Evolutionary conservation across 2,329 filamentous ascomycete genomes (phyloP).

Genomic region (Colletotrichum magnum): DNA sequence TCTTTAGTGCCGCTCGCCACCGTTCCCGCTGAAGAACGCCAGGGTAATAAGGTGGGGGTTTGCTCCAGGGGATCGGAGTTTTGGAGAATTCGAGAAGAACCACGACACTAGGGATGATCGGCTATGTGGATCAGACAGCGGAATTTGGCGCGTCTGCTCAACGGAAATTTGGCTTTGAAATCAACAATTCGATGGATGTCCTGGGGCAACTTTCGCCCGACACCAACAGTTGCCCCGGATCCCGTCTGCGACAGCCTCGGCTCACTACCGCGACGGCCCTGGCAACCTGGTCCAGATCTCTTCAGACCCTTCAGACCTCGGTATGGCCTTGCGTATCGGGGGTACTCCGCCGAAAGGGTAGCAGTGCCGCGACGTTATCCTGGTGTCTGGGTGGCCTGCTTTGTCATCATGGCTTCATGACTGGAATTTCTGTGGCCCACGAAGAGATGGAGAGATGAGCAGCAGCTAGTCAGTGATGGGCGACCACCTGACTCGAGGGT

Average conservation of each 20-base stretch:
- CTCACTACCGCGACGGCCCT: slow-evolving; percentile 19
- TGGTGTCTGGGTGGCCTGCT: slow-evolving; percentile 5
- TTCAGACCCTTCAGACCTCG: too few species aligned
- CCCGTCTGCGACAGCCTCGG: slow-evolving; percentile 30
- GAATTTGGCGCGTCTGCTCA: slow-evolving; percentile 14
- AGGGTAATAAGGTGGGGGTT: neutral
- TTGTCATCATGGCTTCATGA: slow-evolving; percentile 33
- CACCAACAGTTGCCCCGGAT: slow-evolving; percentile 29
- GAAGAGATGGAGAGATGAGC: neutral
- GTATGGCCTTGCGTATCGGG: slow-evolving; percentile 9
- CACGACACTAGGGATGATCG: slow-evolving; percentile 17
- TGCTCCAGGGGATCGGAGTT: slow-evolving; percentile 3
- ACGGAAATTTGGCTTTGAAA: slow-evolving; percentile 39
- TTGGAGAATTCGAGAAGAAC: slow-evolving; percentile 24
- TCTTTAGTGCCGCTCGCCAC: neutral
- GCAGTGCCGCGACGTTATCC: slow-evolving; percentile 9
- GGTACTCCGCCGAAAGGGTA: slow-evolving; percentile 24
- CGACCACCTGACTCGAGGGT: slow-evolving; percentile 30
- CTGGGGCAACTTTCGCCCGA: slow-evolving; percentile 37
- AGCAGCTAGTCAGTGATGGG: slow-evolving; percentile 18
- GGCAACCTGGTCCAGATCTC: slow-evolving; percentile 7
- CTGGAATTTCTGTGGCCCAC: slow-evolving; percentile 23
- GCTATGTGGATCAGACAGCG: slow-evolving; percentile 16
- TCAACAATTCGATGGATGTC: slow-evolving; percentile 23
- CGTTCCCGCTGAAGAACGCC: neutral